Evolutionary conservation across 495 filamentous ascomycete species (phyloP).

Genomic region (Neurospora sp.): DNA sequence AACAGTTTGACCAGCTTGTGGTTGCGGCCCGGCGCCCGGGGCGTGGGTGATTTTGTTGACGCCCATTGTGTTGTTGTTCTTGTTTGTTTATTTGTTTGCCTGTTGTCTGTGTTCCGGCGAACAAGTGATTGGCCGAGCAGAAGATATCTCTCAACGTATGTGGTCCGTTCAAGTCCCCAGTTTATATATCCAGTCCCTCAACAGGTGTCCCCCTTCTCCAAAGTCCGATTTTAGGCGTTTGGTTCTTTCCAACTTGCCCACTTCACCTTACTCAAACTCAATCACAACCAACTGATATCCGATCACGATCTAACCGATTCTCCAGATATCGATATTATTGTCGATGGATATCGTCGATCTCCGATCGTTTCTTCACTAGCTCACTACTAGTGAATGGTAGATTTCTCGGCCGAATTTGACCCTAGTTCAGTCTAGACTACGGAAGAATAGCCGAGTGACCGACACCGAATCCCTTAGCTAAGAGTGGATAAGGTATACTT

Average conservation of each 20-base stretch:
- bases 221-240: neutral
- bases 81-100: neutral
- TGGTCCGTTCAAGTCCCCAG: neutral
- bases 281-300: neutral
- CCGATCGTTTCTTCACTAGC: neutral
- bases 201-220: neutral
- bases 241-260: neutral
- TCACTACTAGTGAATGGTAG: neutral
- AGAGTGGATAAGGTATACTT: neutral
- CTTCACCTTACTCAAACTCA: neutral
- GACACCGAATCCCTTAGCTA: neutral
- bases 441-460: neutral
- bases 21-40: slow-evolving; percentile 40
- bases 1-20: slow-evolving; percentile 53
- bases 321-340: neutral
- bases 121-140: neutral
- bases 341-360: neutral
- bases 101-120: neutral
- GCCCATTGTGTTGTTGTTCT: slow-evolving; percentile 29
- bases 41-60: slow-evolving; percentile 35
- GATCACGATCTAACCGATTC: neutral
- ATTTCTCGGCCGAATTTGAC: neutral
- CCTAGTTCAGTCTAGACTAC: neutral
- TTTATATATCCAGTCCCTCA: neutral
- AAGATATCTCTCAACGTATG: neutral